Base-by-base conservation (phyloP, 2,329 filamentous ascomycete species). In the Cytospora paraplurivora region DNA sequence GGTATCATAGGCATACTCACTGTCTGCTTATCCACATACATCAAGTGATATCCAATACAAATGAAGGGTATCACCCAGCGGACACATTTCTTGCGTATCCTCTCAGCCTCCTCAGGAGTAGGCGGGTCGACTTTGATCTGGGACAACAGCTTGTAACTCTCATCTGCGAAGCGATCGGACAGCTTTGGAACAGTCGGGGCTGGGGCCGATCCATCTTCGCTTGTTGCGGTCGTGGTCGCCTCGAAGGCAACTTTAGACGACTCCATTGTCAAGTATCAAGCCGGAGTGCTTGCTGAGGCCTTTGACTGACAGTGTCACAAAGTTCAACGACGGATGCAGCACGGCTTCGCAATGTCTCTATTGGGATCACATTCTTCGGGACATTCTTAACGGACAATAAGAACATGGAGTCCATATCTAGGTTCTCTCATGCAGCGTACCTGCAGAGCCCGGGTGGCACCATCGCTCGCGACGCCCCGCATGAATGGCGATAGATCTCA, bases 61-160 rank as follows among this genome's bases (percentile, higher is more conserved):
- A 77, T 68, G 62, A 78, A 77, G 0, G 76, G 76, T 10, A 78
- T 62, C 41, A 77, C 74, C 51, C 75, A 71, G 68, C 71, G 71
- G 6, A 76, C 47, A 27, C 73, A 73, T 69, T 76, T 77, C 49
- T 76, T 74, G 59, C 71, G 70, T 17, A 76, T 74, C 49, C 56
- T 63, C 53, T 55, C 66, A 5, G 52, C 64, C 62, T 66, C 63
- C 41, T 65, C 72, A 2, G 70, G 68, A 0, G 71, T 77, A 7
- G 76, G 75, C 6, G 76, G 75, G 7, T 74, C 67, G 17, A 76
- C 76, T 21, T 76, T 70, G 38, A 77, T 69, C 47, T 75, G 73
- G 2, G 72, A 74, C 52, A 78, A 77, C 8, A 78, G 71, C 62
- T 76, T 78, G 66, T 77, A 78, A 59, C 76, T 78, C 65, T 78